Evolutionary conservation across 192 early-diverging fungal genomes (phyloP), one percentile per base, ranked within the genome.

Genomic region (Linnemannia hyalina): DNA sequence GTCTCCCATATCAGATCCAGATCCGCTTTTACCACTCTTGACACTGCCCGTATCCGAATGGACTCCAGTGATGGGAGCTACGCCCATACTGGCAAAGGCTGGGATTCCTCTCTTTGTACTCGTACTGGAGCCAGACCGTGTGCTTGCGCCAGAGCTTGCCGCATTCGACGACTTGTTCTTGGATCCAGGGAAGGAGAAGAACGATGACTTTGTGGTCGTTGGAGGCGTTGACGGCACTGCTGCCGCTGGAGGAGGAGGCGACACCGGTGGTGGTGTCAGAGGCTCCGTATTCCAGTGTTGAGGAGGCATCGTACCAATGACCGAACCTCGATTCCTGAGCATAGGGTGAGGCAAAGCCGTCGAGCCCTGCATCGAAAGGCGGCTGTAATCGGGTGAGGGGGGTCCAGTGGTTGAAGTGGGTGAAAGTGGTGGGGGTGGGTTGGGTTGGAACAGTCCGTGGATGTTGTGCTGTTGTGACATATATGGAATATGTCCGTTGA

Each of bases 221-320:
- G 75, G 70, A 32, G 84, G 75, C 26, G 82, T 40, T 3, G 70
- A 52, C 9, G 75, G 81, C 20, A 55, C 32, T 6, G 68, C 42
- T n/a, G 79, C 13, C 6, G 72, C 76, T 42, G 75, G 52, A 36
- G 83, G 83, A 11, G 77, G 78, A 26, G 82, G 82, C 42, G 84
- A 73, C 41, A 75, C 72, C 0, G 84, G 84, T 40, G 84, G 84
- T 26, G 84, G 79, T 26, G 84, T 86, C 68, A 86, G 57, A 44
- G 84, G 84, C 52, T 86, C 84, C 0, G 84, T 78, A 32, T 86
- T 80, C 84, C 84, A 86, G 29, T 78, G 74, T n/a, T 57, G 68
- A n/a, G 84, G 65, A 46, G 80, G 36, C 75, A 81, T 81, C 2
- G 75, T 29, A 23, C 79, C 78, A 8, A 70, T 26, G 26, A 70